These are phyloP conservation scores for Penicillium pancosmium DNA, from an alignment of 495 filamentous ascomycete genomes.

Conservation along the genomic window DNA sequence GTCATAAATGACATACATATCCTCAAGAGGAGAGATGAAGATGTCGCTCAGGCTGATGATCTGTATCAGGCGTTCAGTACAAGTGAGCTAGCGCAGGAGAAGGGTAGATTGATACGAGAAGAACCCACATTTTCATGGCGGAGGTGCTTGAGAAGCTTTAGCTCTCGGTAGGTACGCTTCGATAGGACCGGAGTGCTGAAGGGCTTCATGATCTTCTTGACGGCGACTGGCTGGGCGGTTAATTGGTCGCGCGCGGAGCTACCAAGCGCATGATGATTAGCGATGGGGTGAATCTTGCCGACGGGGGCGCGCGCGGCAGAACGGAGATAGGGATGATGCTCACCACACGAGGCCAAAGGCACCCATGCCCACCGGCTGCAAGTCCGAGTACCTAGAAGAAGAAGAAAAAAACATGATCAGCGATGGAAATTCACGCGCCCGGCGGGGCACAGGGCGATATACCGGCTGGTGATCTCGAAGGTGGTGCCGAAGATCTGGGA, in stretches of 20 bases:
- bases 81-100: neutral
- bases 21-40: slow-evolving; percentile 98
- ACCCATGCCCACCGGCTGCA: slow-evolving; percentile 98
- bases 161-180: slow-evolving; percentile 94
- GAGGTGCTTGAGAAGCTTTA: slow-evolving; percentile 96
- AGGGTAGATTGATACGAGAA: slow-evolving; percentile 1
- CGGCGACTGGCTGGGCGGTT: slow-evolving; percentile 90
- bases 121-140: slow-evolving; percentile 87
- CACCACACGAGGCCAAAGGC: slow-evolving; percentile 99
- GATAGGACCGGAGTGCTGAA: slow-evolving; percentile 97
- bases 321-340: slow-evolving; percentile 23
- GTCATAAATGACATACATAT: slow-evolving; percentile 72
- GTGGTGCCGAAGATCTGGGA: slow-evolving; percentile 99
- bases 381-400: slow-evolving; percentile 80
- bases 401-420: slow-evolving; percentile 18
- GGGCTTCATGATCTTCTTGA: slow-evolving; percentile 99
- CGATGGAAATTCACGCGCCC: slow-evolving; percentile 6
- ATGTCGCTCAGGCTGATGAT: slow-evolving; percentile 98
- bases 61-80: slow-evolving; percentile 49
- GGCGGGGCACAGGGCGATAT: slow-evolving; percentile 30
- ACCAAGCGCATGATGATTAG: slow-evolving; percentile 20
- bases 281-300: slow-evolving; percentile 2
- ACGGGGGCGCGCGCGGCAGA: slow-evolving; percentile 12
- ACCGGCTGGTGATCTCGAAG: slow-evolving; percentile 99
- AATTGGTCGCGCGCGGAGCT: slow-evolving; percentile 98